phyloP scores from a whole-genome alignment of 2,329 filamentous ascomycete species.

The Diaporthe sp. region DNA sequence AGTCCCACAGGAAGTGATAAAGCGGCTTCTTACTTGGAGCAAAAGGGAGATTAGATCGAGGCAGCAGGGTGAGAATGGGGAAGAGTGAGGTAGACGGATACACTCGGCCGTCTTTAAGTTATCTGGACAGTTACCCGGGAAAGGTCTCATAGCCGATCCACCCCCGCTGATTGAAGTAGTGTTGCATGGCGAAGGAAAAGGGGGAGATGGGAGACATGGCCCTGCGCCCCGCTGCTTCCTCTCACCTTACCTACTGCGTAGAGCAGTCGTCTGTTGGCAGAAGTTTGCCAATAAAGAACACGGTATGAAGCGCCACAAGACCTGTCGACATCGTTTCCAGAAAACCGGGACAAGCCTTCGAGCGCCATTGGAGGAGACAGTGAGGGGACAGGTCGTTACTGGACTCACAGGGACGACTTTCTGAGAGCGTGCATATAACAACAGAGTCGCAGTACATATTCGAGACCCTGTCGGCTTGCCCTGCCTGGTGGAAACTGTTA shows the following conservation, averaged over 20 bases:
- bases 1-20: neutral
- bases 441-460: slow-evolving; percentile 7
- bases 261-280: slow-evolving; percentile 20
- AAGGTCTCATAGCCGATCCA: slow-evolving; percentile 5
- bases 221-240: slow-evolving; percentile 27
- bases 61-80: neutral
- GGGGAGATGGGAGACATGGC: slow-evolving; percentile 20
- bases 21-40: neutral
- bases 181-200: slow-evolving; percentile 16
- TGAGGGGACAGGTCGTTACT: slow-evolving; percentile 23
- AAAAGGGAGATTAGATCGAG: neutral
- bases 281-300: slow-evolving; percentile 22
- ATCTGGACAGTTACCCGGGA: neutral
- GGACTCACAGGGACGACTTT: neutral
- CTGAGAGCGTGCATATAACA: slow-evolving; percentile 20
- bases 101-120: neutral
- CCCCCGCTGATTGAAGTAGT: neutral
- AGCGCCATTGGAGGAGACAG: slow-evolving; percentile 32
- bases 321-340: slow-evolving; percentile 28
- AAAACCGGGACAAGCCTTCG: neutral
- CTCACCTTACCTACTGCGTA: slow-evolving; percentile 30
- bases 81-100: neutral
- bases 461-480: neutral
- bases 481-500: slow-evolving; percentile 11
- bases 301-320: slow-evolving; percentile 21